Percentiles rank a stretch among this genome's conserved stretches.
phyloP scores from a whole-genome alignment of 2,329 filamentous ascomycete genomes.

The Pseudocercospora pini-densiflorae region DNA sequence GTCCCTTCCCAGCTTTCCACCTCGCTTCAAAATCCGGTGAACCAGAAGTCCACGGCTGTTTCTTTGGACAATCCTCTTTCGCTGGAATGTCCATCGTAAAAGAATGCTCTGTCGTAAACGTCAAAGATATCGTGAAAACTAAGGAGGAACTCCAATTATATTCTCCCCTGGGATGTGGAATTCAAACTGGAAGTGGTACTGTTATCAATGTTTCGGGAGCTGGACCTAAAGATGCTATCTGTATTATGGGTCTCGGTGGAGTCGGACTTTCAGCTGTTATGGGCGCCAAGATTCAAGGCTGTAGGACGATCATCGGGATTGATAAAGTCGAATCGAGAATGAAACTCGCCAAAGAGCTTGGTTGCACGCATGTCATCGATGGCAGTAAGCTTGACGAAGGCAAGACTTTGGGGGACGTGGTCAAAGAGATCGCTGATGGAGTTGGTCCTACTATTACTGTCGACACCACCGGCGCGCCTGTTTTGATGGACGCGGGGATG shows the following conservation, averaged over 20 bases:
- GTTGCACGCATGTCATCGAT: conserved; percentile 47
- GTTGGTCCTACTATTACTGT: conserved; percentile 52
- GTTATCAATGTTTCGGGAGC: conserved; percentile 48
- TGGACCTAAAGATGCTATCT: conserved; percentile 43
- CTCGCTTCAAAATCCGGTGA: conserved; percentile 30
- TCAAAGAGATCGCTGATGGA: conserved; percentile 43
- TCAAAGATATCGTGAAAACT: conserved; percentile 41
- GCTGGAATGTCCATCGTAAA: conserved; percentile 46
- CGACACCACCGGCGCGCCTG: conserved; percentile 55
- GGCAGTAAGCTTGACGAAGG: conserved; percentile 37
- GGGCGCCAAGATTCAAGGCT: conserved; percentile 52
- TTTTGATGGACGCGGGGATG: conserved; percentile 50
- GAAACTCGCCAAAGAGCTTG: conserved; percentile 46
- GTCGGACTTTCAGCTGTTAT: conserved; percentile 55
- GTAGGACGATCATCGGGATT: conserved; percentile 47
- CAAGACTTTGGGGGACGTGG: conserved; percentile 41
- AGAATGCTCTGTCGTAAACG: conserved; percentile 49
- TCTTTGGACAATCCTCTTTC: conserved; percentile 57
- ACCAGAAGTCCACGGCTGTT: conserved; percentile 44
- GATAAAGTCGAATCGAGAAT: conserved; percentile 45
- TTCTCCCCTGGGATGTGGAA: conserved; percentile 52
- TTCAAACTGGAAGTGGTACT: conserved; percentile 52
- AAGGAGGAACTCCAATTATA: conserved; percentile 50
- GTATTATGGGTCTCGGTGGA: conserved; percentile 52
- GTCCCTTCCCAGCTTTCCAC: conserved; percentile 36